phyloP scores from a whole-genome alignment of 2,329 filamentous ascomycete genomes.

The Metarhizium humberi region DNA sequence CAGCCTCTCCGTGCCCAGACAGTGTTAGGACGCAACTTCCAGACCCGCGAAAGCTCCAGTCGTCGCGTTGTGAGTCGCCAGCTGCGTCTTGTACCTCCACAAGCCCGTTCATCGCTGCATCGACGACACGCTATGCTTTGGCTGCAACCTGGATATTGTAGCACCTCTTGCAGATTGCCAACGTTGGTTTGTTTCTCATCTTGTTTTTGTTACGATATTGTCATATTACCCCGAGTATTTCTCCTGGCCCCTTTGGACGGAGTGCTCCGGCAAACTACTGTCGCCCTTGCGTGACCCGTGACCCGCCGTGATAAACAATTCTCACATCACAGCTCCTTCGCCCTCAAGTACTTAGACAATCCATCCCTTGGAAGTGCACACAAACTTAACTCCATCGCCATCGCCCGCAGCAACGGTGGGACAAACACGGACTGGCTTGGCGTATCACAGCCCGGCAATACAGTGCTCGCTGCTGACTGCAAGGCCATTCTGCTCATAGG shows the following conservation, averaged over 20 bases:
- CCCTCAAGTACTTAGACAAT: not conserved
- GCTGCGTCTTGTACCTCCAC: not conserved
- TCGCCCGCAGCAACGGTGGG: constrained; percentile 7
- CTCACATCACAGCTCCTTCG: not conserved
- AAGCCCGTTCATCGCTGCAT: not conserved
- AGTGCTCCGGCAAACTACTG: not conserved
- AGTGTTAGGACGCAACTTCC: too few relatives aligned
- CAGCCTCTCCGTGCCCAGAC: not conserved
- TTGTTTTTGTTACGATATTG: too few relatives aligned
- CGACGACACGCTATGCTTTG: constrained; percentile 1
- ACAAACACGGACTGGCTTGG: constrained; percentile 6
- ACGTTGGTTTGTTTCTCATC: too few relatives aligned
- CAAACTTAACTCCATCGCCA: not conserved
- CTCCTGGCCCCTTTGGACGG: too few relatives aligned
- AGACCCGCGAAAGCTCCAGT: constrained; percentile 8
- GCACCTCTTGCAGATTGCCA: too few relatives aligned
- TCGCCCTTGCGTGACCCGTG: not conserved
- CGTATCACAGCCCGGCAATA: constrained; percentile 2
- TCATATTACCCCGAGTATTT: too few relatives aligned
- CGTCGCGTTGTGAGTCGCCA: constrained; percentile 14
- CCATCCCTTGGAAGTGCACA: constrained; percentile 3
- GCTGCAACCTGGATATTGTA: too few relatives aligned
- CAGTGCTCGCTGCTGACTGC: not conserved
- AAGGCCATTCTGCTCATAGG: not conserved
- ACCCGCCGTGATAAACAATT: not conserved